Evolutionary conservation across 164 flowering plant species (phyloP).

Genomic region (Akebia trifoliata): DNA sequence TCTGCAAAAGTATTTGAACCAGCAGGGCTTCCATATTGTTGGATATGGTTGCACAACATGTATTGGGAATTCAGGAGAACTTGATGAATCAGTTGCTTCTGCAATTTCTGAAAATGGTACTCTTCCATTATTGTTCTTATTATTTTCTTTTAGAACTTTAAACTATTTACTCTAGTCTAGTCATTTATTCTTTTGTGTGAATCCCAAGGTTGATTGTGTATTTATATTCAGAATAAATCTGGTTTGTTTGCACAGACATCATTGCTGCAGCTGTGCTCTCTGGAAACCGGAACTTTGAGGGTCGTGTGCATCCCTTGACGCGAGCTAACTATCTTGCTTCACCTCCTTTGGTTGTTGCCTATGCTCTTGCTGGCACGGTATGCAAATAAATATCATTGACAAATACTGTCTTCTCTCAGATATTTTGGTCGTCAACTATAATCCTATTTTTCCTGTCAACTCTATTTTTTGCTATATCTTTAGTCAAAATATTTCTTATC

Average conservation of each 20-base stretch:
- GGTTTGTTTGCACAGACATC: conserved; percentile 48
- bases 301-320: conserved; percentile 94
- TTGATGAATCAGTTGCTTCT: conserved; percentile 67
- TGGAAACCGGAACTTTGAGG: conserved; percentile 96
- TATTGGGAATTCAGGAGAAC: conserved; percentile 84
- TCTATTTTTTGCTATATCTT: no score
- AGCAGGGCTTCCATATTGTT: conserved; percentile 72
- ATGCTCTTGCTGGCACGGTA: conserved; percentile 97
- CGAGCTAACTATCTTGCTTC: conserved; percentile 96
- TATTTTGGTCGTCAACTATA: no score
- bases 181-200: neutral
- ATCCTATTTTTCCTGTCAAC: no score
- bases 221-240: conserved; percentile 2
- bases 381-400: neutral
- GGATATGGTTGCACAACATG: conserved; percentile 95
- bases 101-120: conserved; percentile 78
- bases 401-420: no score
- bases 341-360: conserved; percentile 97
- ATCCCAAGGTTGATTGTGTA: neutral
- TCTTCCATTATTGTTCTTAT: neutral
- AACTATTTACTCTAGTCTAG: neutral
- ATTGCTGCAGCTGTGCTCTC: conserved; percentile 94
- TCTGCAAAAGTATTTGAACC: conserved; percentile 65
- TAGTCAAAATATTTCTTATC: no score
- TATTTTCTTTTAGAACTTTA: neutral